Evolutionary conservation across 768 basidiomycete genomes (phyloP).

Genomic region (Phallus indusiatus): DNA sequence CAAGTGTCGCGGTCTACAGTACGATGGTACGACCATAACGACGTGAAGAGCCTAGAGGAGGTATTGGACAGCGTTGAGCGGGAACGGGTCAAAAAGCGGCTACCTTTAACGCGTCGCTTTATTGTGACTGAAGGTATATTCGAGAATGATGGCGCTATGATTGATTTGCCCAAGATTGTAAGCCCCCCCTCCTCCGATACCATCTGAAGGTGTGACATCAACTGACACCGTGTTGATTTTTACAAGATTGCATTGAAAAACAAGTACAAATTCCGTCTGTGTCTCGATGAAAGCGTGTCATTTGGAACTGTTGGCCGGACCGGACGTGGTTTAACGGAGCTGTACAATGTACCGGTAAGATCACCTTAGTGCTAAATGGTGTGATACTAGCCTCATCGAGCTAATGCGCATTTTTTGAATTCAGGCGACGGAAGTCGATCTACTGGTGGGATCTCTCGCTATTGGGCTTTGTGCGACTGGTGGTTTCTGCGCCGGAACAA

Average conservation of each 20-base stretch:
- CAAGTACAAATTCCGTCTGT: slow-evolving; percentile 92
- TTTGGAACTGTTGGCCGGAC: slow-evolving; percentile 91
- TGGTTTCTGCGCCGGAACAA: slow-evolving; percentile 91
- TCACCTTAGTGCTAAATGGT: background rate
- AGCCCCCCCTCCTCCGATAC: slow-evolving; percentile 22
- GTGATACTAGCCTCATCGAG: background rate
- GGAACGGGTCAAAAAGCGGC: slow-evolving; percentile 76
- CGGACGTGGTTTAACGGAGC: slow-evolving; percentile 89
- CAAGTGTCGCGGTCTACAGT: slow-evolving; percentile 88
- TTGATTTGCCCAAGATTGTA: slow-evolving; percentile 86
- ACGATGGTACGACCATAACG: slow-evolving; percentile 95
- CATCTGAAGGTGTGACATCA: background rate
- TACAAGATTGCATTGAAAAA: slow-evolving; percentile 82
- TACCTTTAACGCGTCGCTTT: slow-evolving; percentile 80
- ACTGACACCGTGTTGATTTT: background rate
- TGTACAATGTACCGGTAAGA: slow-evolving; percentile 86
- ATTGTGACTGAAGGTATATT: slow-evolving; percentile 97
- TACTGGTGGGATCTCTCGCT: slow-evolving; percentile 87
- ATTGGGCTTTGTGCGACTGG: slow-evolving; percentile 76
- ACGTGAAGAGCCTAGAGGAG: slow-evolving; percentile 82
- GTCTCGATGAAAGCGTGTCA: slow-evolving; percentile 89
- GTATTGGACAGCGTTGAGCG: slow-evolving; percentile 77
- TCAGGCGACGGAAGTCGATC: slow-evolving; percentile 84
- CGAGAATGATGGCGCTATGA: slow-evolving; percentile 87
- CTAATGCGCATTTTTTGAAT: background rate